These are phyloP conservation scores for Paraphaeosphaeria sporulosa DNA, from an alignment of 2,329 filamentous ascomycete species.

Conservation along the genomic window DNA sequence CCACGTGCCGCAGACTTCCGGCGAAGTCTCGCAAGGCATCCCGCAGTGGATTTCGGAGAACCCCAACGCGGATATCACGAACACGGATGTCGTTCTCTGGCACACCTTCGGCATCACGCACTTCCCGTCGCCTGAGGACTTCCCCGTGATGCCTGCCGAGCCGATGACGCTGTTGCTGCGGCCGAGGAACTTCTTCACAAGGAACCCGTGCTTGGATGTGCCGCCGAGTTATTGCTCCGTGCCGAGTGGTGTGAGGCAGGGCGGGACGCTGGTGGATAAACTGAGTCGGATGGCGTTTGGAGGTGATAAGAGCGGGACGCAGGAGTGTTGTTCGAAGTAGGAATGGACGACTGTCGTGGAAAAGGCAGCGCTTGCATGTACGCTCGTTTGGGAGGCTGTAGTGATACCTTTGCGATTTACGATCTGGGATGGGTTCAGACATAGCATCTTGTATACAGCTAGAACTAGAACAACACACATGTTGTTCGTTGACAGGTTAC, in stretches of 20 bases:
- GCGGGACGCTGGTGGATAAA: constrained; percentile 57
- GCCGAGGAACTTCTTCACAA: constrained; percentile 82
- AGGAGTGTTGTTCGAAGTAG: constrained; percentile 25
- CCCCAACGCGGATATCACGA: constrained; percentile 72
- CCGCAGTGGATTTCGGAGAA: constrained; percentile 78
- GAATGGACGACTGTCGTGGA: too few relatives aligned
- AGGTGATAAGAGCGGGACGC: constrained; percentile 37
- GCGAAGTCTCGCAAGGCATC: constrained; percentile 76
- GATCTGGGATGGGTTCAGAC: neutral
- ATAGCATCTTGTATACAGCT: neutral
- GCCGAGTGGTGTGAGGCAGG: constrained; percentile 71
- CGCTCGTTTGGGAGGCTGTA: neutral
- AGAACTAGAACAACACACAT: too few relatives aligned
- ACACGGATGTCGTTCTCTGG: constrained; percentile 90
- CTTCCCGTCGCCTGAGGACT: constrained; percentile 89
- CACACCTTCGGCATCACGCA: constrained; percentile 93
- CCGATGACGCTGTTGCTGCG: constrained; percentile 82
- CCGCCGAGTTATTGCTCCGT: constrained; percentile 77
- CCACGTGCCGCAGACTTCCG: constrained; percentile 87
- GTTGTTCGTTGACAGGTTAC: too few relatives aligned
- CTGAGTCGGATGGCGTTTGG: constrained; percentile 59
- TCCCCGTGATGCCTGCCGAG: constrained; percentile 84
- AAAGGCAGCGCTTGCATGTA: neutral
- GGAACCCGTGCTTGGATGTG: constrained; percentile 82
- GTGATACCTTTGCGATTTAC: constrained; percentile 4